Evolutionary conservation across 2,329 filamentous ascomycete genomes (phyloP).

Genomic region (Onygena corvina): DNA sequence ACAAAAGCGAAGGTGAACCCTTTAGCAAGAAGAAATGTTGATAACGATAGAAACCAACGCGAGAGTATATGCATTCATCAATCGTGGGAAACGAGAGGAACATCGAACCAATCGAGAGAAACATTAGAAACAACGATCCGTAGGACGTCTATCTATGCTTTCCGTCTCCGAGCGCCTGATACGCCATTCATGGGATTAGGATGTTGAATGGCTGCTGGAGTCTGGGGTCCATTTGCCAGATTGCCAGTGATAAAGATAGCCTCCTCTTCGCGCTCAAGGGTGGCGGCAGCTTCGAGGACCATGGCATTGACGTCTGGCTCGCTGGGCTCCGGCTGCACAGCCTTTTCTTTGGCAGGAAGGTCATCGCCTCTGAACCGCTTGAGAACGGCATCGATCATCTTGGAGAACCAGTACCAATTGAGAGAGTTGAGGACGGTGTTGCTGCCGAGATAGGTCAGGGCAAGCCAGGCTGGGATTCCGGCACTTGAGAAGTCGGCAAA

Average conservation of each 20-base stretch:
- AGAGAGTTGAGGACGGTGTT: constrained; percentile 51
- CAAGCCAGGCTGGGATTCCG: constrained; percentile 47
- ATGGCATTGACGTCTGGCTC: constrained; percentile 22
- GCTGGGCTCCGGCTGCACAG: constrained; percentile 19
- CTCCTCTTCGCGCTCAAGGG: constrained; percentile 15
- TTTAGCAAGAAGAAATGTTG: no score
- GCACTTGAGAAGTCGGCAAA: constrained; percentile 32
- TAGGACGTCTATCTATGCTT: constrained; percentile 7
- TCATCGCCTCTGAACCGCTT: constrained; percentile 44
- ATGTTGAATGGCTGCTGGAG: neutral
- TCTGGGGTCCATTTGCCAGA: neutral
- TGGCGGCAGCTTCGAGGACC: constrained; percentile 25
- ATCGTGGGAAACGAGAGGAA: neutral
- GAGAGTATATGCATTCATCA: neutral
- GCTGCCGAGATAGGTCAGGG: constrained; percentile 44
- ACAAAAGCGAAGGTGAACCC: neutral
- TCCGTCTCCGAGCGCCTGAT: constrained; percentile 10
- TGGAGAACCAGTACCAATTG: constrained; percentile 55
- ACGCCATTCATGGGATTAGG: constrained; percentile 1
- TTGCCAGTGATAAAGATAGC: constrained; percentile 15
- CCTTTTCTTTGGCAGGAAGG: constrained; percentile 17
- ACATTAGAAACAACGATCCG: neutral
- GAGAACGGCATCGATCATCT: constrained; percentile 54
- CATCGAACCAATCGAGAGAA: neutral
- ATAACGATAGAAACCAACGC: neutral